Conservation (phyloP, 2,329 filamentous ascomycete species). For the Aureobasidium sp. region DNA sequence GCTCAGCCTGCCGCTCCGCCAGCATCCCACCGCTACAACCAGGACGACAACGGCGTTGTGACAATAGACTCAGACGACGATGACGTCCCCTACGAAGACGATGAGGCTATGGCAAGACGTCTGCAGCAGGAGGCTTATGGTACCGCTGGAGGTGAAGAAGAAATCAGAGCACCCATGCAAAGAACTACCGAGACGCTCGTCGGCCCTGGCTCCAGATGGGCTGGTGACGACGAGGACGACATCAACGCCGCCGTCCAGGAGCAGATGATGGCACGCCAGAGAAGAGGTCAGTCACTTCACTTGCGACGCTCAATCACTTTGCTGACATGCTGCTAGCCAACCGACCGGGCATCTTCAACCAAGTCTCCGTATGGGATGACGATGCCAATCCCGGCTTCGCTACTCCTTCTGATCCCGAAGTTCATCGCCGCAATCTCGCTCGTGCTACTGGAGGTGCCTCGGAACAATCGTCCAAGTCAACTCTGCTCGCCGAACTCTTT, state of each 20-base stretch:
- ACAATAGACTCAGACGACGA: conserved; percentile 73
- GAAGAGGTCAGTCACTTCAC: conserved; percentile 19
- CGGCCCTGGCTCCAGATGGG: conserved; percentile 51
- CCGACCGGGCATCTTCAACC: conserved; percentile 61
- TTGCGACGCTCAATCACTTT: conserved; percentile 28
- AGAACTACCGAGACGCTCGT: conserved; percentile 87
- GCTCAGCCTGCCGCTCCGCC: conserved; percentile 29
- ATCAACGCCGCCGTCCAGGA: conserved; percentile 56
- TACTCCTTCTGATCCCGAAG: conserved; percentile 33
- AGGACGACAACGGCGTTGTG: conserved; percentile 55
- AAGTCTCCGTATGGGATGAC: conserved; percentile 51
- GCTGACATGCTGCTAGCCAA: conserved; percentile 27
- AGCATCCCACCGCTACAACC: conserved; percentile 28
- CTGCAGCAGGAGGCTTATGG: conserved; percentile 88
- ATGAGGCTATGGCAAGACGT: conserved; percentile 84
- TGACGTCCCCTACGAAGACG: conserved; percentile 59
- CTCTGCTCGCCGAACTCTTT: conserved; percentile 81
- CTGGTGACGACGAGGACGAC: conserved; percentile 38
- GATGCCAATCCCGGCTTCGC: conserved; percentile 34
- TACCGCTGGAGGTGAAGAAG: conserved; percentile 45
- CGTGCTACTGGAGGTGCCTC: conserved; percentile 58
- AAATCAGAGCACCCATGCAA: conserved; percentile 80
- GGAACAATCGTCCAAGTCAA: conserved; percentile 60
- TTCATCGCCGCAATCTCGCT: conserved; percentile 46
- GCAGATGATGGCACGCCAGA: conserved; percentile 48